Conservation (phyloP, 139 green algal genomes). For the Coccomyxa sp. region DNA sequence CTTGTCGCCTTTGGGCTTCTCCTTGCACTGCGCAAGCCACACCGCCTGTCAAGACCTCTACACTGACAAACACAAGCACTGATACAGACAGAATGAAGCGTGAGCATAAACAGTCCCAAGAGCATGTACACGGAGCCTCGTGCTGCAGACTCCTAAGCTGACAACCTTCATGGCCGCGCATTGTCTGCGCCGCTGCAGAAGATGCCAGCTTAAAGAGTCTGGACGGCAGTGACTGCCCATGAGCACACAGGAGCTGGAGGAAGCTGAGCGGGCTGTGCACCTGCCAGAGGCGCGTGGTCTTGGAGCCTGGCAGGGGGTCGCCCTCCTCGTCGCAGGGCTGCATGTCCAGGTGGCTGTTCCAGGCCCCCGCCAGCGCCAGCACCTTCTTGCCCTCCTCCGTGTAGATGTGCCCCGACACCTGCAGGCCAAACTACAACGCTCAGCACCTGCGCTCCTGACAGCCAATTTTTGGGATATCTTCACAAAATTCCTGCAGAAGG, state of each 20-base stretch:
- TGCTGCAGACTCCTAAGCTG: too few species aligned
- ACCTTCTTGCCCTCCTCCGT: constrained; percentile 61
- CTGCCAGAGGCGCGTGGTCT: constrained; percentile 68
- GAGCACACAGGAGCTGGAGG: not conserved
- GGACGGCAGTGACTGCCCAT: too few species aligned
- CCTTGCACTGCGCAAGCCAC: constrained; percentile 30
- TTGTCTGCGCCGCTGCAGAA: too few species aligned
- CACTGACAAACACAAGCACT: not conserved
- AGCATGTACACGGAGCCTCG: too few species aligned
- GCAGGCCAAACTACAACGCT: not conserved
- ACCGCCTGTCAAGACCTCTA: not conserved
- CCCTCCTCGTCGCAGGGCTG: constrained; percentile 67
- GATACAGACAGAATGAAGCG: not conserved
- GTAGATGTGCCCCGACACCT: constrained; percentile 58
- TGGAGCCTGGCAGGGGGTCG: constrained; percentile 37
- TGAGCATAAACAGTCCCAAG: not conserved
- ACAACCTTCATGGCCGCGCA: too few species aligned
- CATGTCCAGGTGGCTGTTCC: constrained; percentile 74
- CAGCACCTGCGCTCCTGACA: not conserved
- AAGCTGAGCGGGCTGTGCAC: constrained; percentile 12
- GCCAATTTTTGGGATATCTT: too few species aligned
- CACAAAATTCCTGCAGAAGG: too few species aligned
- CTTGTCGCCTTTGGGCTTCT: constrained; percentile 77
- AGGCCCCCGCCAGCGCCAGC: constrained; percentile 74
- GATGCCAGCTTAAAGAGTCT: too few species aligned